Base-by-base conservation (phyloP, 2,329 filamentous ascomycete species). In the Lasiodiplodia theobromae region DNA sequence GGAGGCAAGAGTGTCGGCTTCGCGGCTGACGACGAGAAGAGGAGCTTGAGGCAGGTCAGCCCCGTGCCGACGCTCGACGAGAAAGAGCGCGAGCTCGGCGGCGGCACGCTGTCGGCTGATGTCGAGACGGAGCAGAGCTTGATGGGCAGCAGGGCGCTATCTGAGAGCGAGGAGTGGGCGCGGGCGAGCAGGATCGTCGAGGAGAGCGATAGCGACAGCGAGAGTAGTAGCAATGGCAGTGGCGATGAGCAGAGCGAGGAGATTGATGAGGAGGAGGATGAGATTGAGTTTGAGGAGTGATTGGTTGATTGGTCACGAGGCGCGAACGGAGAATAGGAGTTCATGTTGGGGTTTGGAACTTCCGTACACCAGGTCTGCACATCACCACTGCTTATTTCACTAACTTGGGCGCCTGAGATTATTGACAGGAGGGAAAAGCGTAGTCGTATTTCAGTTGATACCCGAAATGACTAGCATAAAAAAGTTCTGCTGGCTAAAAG, bases 121-220 rank as follows among this genome's bases (percentile, higher is more conserved):
- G 62, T 21, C 4, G 21, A 37, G 12, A 37, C 52, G 8, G 52
- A 65, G 38, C 38, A 40, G 52, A 67, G 68, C 25, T 25, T 69
- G 51, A 23, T 69, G n/a, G 68, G 64, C 3, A 66, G 68, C 23
- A 63, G 68, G 56, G 65, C 54, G n/a, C 73, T 77, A 10, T 71
- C 69, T 0, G 79, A 81, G 71, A 76, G 74, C 54, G 72, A 74
- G 3, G 78, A 79, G 71, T 81, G 79, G 79, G 78, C 77, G 44
- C 62, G 76, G 12, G 77, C 75, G 1, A 78, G 77, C 44, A 73
- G 74, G 11, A 72, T 72, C 23, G 54, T 68, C 12, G 76, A 79
- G 51, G 77, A 80, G 70, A 53, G 60, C 4, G 78, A 79, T 31
- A 66, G 65, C 2, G 60, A 37, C 5, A 53, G 60, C 12, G 16